Conservation (phyloP, 352 stramenopile species). For the Phytophthora citrophthora region DNA sequence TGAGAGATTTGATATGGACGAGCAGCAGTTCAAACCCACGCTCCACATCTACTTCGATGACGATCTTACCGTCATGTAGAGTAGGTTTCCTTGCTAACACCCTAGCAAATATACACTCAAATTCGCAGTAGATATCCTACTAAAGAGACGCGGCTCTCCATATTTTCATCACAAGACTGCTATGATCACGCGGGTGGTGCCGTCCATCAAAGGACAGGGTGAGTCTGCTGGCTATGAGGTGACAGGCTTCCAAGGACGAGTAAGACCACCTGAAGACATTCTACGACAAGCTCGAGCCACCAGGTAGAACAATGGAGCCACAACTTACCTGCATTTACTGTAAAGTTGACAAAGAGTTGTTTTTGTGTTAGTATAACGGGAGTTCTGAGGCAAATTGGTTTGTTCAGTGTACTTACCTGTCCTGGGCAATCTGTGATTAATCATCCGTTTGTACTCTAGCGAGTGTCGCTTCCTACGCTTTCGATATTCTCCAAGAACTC, state of each 20-base stretch:
- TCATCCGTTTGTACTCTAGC: slow-evolving; percentile 26
- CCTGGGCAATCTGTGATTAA: background rate
- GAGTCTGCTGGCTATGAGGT: slow-evolving; percentile 15
- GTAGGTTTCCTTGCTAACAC: slow-evolving; percentile 1
- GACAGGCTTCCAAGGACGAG: slow-evolving; percentile 7
- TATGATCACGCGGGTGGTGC: slow-evolving; percentile 32
- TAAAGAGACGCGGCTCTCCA: slow-evolving; percentile 17
- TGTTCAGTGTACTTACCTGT: background rate
- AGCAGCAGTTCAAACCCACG: slow-evolving; percentile 88
- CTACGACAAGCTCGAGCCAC: slow-evolving; percentile 53
- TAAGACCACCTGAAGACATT: slow-evolving; percentile 46
- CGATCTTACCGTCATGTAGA: slow-evolving; percentile 85
- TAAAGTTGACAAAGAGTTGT: background rate
- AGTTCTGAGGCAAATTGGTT: slow-evolving; percentile 63
- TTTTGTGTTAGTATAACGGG: slow-evolving; percentile 41
- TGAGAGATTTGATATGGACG: slow-evolving; percentile 87
- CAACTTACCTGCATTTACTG: background rate
- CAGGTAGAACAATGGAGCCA: slow-evolving; percentile 15
- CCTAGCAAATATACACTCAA: background rate
- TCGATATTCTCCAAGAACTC: slow-evolving; percentile 62
- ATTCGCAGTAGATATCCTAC: background rate
- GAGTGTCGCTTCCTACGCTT: slow-evolving; percentile 49
- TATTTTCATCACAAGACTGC: background rate
- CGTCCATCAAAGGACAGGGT: slow-evolving; percentile 16
- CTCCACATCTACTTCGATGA: slow-evolving; percentile 95